Evolutionary conservation across 2,329 filamentous ascomycete species (phyloP).

Genomic region (Escovopsis sp.): DNA sequence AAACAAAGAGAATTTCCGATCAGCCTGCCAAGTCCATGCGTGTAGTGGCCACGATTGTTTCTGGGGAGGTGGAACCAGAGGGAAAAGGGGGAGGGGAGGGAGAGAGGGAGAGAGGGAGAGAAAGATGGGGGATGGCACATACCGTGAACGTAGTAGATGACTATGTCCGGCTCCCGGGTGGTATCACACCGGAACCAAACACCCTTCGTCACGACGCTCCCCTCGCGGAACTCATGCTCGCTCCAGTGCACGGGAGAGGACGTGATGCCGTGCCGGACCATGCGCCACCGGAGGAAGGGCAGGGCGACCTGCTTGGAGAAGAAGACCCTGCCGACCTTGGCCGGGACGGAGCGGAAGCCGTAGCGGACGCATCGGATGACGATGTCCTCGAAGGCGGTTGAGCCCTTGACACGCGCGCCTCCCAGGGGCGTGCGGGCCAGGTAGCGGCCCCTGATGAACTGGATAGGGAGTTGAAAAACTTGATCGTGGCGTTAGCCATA

Average conservation of each 20-base stretch:
- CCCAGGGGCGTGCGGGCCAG: slow-evolving; percentile 2
- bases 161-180: slow-evolving; percentile 49
- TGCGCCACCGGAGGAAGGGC: slow-evolving; percentile 60
- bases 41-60: too few species aligned
- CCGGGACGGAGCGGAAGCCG: slow-evolving; percentile 57
- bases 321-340: slow-evolving; percentile 57
- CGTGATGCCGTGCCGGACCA: slow-evolving; percentile 56
- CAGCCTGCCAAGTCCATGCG: too few species aligned
- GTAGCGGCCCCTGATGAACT: slow-evolving; percentile 18
- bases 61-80: too few species aligned
- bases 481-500: too few species aligned
- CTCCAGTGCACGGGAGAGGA: slow-evolving; percentile 48
- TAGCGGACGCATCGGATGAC: slow-evolving; percentile 65
- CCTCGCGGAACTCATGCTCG: slow-evolving; percentile 24
- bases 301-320: slow-evolving; percentile 59
- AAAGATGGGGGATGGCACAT: too few species aligned
- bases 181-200: slow-evolving; percentile 54
- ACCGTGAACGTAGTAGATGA: slow-evolving; percentile 75
- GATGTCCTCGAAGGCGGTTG: slow-evolving; percentile 62
- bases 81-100: too few species aligned
- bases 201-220: slow-evolving; percentile 36
- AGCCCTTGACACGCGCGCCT: slow-evolving; percentile 49
- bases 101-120: too few species aligned
- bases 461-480: slow-evolving; percentile 16
- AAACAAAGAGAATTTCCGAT: too few species aligned